Base-by-base conservation (phyloP, 768 basidiomycete genomes). In the Lentinula edodes region DNA sequence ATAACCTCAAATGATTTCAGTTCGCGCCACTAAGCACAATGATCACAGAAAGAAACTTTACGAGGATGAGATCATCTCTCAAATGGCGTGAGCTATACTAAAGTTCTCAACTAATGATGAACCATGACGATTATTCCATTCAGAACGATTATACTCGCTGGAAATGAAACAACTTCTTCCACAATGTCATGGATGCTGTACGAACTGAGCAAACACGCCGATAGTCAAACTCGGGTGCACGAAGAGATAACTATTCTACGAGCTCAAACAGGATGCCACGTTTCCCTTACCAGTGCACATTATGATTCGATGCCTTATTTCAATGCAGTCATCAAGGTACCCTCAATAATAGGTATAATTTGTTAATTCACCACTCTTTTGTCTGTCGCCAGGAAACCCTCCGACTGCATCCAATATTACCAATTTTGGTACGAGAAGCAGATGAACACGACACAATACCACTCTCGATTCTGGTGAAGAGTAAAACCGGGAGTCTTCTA, bases 91-190 rank as follows among this genome's bases (percentile, higher is more conserved):
- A 5, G 63, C 35, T 10, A 42, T 23, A 6, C 36, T 23, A 28
- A 28, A 32, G 12, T 43, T 23, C 45, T 6, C 16, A 5, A 20
- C 20, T 5, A 12, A 16, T 12, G 20, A 36, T 2, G 13, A 42
- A 6, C 0, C 1, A 12, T 42, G 13, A 48, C 43, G 20, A 12
- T 52, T 4, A 28, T 3, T 41, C 54, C 28, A 38, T 20, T 13
- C 20, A 72, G 72, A 4, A 78, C 77, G 1, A 74, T 84, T 8
- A 72, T 82, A 35, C 62, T 83, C 34, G 81, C 82, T 6, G 83
- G 82, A 0, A 80, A 88, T 65, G 87, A 87, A 67, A 87, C 86
- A 6, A 85, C 83, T 16, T 78, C 87, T 0, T 83, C 79, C 61
- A 78, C 80, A 0, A 64, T 87, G 48, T 76, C 75, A 58, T 91